Conservation (phyloP, 1,139 yeast genomes). For the Candida neerlandica region DNA sequence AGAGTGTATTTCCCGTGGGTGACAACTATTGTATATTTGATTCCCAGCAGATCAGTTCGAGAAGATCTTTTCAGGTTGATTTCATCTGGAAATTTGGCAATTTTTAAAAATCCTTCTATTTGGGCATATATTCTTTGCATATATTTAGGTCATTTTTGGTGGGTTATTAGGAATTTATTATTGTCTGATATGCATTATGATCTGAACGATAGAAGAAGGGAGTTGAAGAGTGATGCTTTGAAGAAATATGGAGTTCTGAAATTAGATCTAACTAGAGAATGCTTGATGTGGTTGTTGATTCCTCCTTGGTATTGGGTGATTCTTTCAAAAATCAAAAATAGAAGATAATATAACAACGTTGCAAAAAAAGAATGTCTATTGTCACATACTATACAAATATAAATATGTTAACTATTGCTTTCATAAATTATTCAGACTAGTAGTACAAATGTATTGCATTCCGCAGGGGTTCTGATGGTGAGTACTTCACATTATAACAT, state of each 20-base stretch:
- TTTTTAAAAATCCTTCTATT: constrained; percentile 8
- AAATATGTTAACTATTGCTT: no score
- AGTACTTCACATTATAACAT: no score
- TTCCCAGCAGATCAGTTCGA: constrained; percentile 13
- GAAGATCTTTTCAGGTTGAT: constrained; percentile 5
- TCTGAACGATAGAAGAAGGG: constrained; percentile 17
- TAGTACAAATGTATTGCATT: no score
- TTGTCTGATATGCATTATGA: constrained; percentile 25
- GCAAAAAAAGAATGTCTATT: neutral
- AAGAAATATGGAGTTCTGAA: constrained; percentile 16
- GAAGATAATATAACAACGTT: neutral
- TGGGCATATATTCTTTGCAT: constrained; percentile 26
- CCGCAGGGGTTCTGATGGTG: no score
- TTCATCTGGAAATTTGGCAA: neutral
- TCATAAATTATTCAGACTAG: no score
- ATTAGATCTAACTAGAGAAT: constrained; percentile 17
- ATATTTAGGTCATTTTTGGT: constrained; percentile 41
- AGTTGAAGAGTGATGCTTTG: constrained; percentile 18
- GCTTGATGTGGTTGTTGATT: constrained; percentile 22
- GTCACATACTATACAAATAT: neutral
- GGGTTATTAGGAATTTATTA: constrained; percentile 33
- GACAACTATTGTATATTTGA: constrained; percentile 22
- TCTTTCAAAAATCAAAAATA: constrained; percentile 15
- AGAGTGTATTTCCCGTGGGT: constrained; percentile 32
- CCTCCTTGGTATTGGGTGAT: constrained; percentile 48